Evolutionary conservation across 768 basidiomycete genomes (phyloP).

Genomic region (Leccinum boreale): DNA sequence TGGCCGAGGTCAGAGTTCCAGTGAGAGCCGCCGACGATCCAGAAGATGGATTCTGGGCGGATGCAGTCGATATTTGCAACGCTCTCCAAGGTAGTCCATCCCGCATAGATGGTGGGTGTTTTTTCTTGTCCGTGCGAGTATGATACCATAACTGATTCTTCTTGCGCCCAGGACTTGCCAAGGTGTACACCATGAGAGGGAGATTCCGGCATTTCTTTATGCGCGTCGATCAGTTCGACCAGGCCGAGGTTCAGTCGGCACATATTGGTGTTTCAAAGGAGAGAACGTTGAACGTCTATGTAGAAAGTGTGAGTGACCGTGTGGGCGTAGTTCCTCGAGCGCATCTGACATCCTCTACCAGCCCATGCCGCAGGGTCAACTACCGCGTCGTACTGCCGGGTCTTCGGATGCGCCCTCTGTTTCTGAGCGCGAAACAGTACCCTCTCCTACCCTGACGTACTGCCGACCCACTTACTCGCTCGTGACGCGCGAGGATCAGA

Average conservation of each 20-base stretch:
- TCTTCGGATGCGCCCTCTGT: conserved; percentile 13
- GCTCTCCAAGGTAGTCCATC: conserved; percentile 59
- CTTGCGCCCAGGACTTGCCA: conserved; percentile 53
- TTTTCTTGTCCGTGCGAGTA: background rate
- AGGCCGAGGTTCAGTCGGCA: conserved; percentile 48
- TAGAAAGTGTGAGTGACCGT: conserved; percentile 53
- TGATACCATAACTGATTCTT: background rate
- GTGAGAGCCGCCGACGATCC: conserved; percentile 45
- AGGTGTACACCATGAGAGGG: conserved; percentile 62
- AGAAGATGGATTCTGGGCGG: conserved; percentile 66
- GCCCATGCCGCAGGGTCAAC: conserved; percentile 25
- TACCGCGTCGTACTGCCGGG: conserved; percentile 22
- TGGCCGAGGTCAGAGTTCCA: conserved; percentile 66
- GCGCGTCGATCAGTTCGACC: conserved; percentile 51
- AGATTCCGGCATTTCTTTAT: conserved; percentile 69
- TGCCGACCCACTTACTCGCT: conserved; percentile 8
- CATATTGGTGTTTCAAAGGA: conserved; percentile 54
- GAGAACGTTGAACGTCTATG: conserved; percentile 52
- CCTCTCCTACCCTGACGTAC: conserved; percentile 1
- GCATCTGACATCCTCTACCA: conserved; percentile 12
- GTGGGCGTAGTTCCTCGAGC: background rate
- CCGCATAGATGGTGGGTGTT: conserved; percentile 61
- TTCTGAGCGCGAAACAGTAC: conserved; percentile 19
- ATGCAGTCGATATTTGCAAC: conserved; percentile 58
- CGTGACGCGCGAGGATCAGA: conserved; percentile 26